These are phyloP conservation scores for Citrus cavaleriei DNA, from an alignment of 345 rosid species.

Conservation along the genomic window DNA sequence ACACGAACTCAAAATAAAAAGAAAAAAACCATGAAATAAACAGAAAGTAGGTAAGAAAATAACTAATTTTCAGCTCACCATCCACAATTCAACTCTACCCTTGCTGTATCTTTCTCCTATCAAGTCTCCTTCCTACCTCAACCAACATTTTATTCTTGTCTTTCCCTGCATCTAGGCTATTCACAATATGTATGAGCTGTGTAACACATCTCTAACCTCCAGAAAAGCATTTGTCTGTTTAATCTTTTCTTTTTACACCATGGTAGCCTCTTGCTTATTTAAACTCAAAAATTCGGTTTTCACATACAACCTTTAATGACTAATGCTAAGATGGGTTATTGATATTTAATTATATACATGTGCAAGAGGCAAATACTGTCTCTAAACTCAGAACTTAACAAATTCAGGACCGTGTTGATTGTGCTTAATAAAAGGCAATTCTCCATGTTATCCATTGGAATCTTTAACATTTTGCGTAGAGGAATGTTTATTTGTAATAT, in stretches of 20 bases:
- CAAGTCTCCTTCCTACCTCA: background rate
- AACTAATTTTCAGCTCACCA: too few species aligned
- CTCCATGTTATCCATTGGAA: background rate
- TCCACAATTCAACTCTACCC: background rate
- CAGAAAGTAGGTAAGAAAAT: background rate
- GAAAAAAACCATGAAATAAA: background rate
- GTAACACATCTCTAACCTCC: background rate
- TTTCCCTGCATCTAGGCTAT: background rate
- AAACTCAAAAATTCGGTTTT: background rate
- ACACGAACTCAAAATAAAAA: background rate
- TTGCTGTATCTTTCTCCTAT: background rate
- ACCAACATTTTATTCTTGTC: background rate
- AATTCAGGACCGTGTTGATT: background rate
- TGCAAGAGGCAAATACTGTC: background rate
- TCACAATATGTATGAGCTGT: background rate
- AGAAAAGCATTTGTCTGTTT: background rate
- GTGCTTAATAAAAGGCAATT: background rate
- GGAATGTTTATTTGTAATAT: background rate
- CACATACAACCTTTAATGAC: background rate
- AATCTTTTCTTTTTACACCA: background rate
- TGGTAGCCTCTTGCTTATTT: background rate
- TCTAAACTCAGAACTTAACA: background rate
- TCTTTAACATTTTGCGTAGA: background rate
- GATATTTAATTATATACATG: background rate
- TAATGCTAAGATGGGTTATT: background rate